These are phyloP conservation scores for Termitomyces sp. DNA, from an alignment of 768 basidiomycete genomes.

Conservation along the genomic window DNA sequence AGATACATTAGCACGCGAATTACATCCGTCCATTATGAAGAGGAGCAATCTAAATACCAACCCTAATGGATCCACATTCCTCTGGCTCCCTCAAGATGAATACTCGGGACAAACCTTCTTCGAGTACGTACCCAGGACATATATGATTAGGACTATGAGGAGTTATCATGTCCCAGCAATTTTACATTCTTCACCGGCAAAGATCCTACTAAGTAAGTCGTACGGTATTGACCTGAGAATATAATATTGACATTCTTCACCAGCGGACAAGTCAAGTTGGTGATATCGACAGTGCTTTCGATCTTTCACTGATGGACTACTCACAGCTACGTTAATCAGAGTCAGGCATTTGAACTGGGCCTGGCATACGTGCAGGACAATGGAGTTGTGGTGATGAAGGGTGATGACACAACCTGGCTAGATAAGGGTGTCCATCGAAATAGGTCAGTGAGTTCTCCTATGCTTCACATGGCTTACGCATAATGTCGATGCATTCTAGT, in stretches of 20 bases:
- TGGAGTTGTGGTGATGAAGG: conserved; percentile 68
- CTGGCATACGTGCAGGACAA: conserved; percentile 54
- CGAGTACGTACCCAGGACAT: conserved; percentile 41
- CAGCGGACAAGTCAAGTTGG: conserved; percentile 71
- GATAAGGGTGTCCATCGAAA: conserved; percentile 46
- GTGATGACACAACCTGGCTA: conserved; percentile 60
- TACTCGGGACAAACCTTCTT: conserved; percentile 66
- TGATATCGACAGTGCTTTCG: conserved; percentile 5
- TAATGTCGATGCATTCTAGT: conserved; percentile 19
- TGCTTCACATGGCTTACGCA: neutral
- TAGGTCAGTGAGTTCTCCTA: conserved; percentile 37
- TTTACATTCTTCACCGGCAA: conserved; percentile 52
- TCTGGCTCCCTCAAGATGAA: conserved; percentile 66
- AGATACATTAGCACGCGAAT: neutral
- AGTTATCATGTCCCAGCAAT: conserved; percentile 25
- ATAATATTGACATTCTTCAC: conserved; percentile 10
- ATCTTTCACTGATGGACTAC: conserved; percentile 7
- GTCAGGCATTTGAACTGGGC: conserved; percentile 43
- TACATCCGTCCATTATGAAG: conserved; percentile 9
- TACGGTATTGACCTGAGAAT: conserved; percentile 5
- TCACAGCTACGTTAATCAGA: conserved; percentile 55
- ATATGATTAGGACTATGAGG: too few relatives aligned
- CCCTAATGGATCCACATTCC: conserved; percentile 41
- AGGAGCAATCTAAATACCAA: conserved; percentile 31
- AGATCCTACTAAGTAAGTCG: conserved; percentile 65